Conservation (phyloP, 768 basidiomycete species). For the Clitopilus passeckerianus region DNA sequence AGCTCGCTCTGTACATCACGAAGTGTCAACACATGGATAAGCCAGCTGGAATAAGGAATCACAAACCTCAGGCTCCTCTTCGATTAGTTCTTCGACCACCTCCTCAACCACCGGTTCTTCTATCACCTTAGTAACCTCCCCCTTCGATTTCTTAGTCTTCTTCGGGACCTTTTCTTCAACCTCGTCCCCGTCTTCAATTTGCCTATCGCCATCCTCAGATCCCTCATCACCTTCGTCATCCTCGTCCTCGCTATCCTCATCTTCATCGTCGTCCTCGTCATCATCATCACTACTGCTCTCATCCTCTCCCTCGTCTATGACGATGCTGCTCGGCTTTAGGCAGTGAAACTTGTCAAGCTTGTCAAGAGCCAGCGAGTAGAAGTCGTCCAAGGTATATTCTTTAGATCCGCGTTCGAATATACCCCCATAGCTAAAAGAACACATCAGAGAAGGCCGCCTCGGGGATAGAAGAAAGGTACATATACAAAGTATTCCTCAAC, state of each 20-base stretch:
- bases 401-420: slow-evolving; percentile 79
- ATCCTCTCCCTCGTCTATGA: slow-evolving; percentile 58
- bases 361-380: slow-evolving; percentile 74
- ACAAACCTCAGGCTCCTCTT: slow-evolving; percentile 5
- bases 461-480: slow-evolving; percentile 34
- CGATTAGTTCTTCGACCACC: slow-evolving; percentile 12
- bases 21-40: no score
- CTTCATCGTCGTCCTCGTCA: slow-evolving; percentile 52
- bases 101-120: slow-evolving; percentile 2
- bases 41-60: no score
- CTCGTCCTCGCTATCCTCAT: slow-evolving; percentile 48
- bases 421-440: slow-evolving; percentile 66
- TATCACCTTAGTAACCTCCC: slow-evolving; percentile 12
- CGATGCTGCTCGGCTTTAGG: slow-evolving; percentile 59
- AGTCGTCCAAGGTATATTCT: slow-evolving; percentile 90
- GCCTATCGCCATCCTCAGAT: background rate
- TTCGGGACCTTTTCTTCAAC: slow-evolving; percentile 26
- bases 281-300: slow-evolving; percentile 60
- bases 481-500: slow-evolving; percentile 78
- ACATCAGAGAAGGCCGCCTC: background rate
- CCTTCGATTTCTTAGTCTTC: slow-evolving; percentile 28
- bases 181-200: slow-evolving; percentile 26
- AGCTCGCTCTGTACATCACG: slow-evolving; percentile 22
- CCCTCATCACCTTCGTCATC: slow-evolving; percentile 14
- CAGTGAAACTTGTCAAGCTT: slow-evolving; percentile 79